Base-by-base conservation (phyloP, 768 basidiomycete species). In the Phlegmacium glaucopus region DNA sequence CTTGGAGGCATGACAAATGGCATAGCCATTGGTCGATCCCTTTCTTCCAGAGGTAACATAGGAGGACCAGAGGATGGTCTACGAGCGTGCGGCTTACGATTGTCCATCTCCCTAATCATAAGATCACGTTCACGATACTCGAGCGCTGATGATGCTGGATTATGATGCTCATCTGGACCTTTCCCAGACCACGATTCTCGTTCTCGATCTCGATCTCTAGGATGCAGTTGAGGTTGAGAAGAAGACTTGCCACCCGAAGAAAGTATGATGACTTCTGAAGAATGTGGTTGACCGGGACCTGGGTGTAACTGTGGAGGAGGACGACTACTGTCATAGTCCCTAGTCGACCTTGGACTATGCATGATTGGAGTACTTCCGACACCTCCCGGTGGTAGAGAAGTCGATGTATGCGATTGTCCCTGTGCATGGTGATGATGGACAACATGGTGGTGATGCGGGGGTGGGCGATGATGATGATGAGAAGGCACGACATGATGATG, bases 1-100 rank as follows among this genome's bases (percentile, higher is more conserved):
- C 75, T 70, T 5, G 78, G 72, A 6, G 66, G 70, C 63, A 82
- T 74, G 7, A 72, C 75, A 54, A 82, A 83, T 3, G 80, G 76
- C 34, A 73, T 76, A 6, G 79, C 71, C 39, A 75, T 60, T 1
- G 77, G 77, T 47, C 81, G 69, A 44, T 83, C 81, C 12, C 76
- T 77, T 36, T 77, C 75, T 42, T 74, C 69, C 40, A 67, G 53
- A 25, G 63, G 45, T 27, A 54, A 58, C 49, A 53, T 59, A 1
- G 67, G 62, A 25, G 69, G 69, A 17, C 68, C 67, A 17, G 74
- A 71, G 11, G 73, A 57, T n/a, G 64, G 73, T 17, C 67, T 47
- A 11, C 53, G 55, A 26, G 47, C 37, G 25, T 51, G 49, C 3
- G 42, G 36, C 30, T 60, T 54, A 22, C 50, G 45, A 57, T 57